Evolutionary conservation across 1,139 yeast genomes (phyloP).

Genomic region (Pichia sp.): DNA sequence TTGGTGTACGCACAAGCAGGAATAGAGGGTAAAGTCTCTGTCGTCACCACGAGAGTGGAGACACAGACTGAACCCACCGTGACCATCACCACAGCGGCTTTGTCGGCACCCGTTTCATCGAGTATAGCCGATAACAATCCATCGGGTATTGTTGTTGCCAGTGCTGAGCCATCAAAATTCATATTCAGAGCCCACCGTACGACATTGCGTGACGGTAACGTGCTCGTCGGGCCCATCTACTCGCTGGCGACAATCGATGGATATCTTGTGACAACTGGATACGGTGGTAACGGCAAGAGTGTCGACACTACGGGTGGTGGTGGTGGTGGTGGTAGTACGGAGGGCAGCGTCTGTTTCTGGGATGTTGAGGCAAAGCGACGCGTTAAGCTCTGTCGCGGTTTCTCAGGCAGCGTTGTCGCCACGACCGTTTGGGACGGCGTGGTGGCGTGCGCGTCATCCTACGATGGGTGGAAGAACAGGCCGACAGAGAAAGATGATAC

Average conservation of each 20-base stretch:
- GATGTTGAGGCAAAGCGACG: slow-evolving; percentile 58
- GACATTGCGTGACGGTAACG: slow-evolving; percentile 30
- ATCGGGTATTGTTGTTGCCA: slow-evolving; percentile 32
- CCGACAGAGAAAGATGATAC: no score
- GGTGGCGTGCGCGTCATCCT: no score
- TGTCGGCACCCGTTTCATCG: background rate
- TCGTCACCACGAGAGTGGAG: slow-evolving; percentile 40
- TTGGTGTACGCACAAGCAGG: slow-evolving; percentile 35
- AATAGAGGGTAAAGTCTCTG: slow-evolving; percentile 80
- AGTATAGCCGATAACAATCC: slow-evolving; percentile 10
- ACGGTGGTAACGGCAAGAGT: slow-evolving; percentile 6
- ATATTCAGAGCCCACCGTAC: background rate
- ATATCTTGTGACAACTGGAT: slow-evolving; percentile 9
- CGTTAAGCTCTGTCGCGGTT: slow-evolving; percentile 48
- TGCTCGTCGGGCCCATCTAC: slow-evolving; percentile 68
- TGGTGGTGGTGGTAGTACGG: slow-evolving; percentile 45
- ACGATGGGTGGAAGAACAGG: no score
- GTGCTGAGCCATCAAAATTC: slow-evolving; percentile 55
- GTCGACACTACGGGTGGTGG: no score
- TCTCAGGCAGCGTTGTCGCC: slow-evolving; percentile 28
- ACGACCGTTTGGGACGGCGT: no score
- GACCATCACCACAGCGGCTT: slow-evolving; percentile 20
- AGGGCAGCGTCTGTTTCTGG: slow-evolving; percentile 74
- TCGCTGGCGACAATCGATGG: slow-evolving; percentile 27
- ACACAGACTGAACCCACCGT: slow-evolving; percentile 32